Evolutionary conservation across 2,329 filamentous ascomycete species (phyloP), one percentile per base, ranked within the genome.

Genomic region (Chalara sp.): DNA sequence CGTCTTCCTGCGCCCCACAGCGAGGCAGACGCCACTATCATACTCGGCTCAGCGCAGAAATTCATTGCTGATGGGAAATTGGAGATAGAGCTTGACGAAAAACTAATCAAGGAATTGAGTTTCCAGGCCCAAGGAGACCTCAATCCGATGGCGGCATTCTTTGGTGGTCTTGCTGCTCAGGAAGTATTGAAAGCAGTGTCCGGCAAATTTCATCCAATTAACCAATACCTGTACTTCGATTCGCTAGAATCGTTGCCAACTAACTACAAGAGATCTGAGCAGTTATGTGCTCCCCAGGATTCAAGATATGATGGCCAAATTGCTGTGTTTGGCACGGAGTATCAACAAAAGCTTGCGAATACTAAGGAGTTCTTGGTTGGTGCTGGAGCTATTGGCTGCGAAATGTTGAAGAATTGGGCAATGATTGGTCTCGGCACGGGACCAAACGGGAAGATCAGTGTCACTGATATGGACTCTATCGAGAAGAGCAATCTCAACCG

Each of bases 321-420:
- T 64, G 92, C 89, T 2, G 93, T 99, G 1, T 95, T 99, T 59
- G 93, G 93, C 55, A 86, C 81, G 62, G 88, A 96, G 56, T 99
- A 85, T 70, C 93, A 99, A 70, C 86, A 96, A 47, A 96, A 96
- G 76, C 80, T 99, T 59, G 81, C 86, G 54, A 95, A 96, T 63
- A 71, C 93, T 55, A 93, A 85, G 64, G 83, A 97, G 63, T 99
- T 99, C 75, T 77, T 99, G 50, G 93, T 99, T 52, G 93, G 93
- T 60, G 89, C 93, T 44, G 93, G 93, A 62, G 93, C 95, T 56
- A 99, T 99, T 67, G 93, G 93, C 44, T 99, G 93, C 65, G 93
- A 99, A 67, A 99, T 97, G 87, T 75, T 99, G 60, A 99, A 99
- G 81, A 97, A 97, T 70, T 99, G 93, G 91, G 92, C 95, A 35